A percentile compares a stretch with the other conserved stretches of the same genome.
phyloP scores from a whole-genome alignment of 345 rosid species.

The Atalantia buxifolia region DNA sequence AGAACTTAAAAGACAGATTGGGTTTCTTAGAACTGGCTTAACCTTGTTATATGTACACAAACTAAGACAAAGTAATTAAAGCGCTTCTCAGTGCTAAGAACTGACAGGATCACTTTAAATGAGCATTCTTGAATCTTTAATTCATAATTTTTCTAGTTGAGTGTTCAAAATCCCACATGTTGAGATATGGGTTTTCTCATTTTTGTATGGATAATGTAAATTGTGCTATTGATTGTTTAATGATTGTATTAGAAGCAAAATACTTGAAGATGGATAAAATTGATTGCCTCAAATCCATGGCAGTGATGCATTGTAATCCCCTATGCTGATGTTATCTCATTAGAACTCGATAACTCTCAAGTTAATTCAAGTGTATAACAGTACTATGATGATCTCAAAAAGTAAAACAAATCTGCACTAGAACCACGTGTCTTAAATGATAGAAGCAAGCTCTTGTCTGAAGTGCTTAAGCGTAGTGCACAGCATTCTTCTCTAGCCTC shows the following conservation, averaged over 20 bases:
- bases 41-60: not conserved
- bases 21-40: not conserved
- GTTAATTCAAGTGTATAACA: not conserved
- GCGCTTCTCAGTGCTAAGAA: not conserved
- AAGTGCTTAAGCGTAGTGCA: not conserved
- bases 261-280: too few relatives aligned
- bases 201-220: not conserved
- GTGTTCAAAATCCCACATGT: not conserved
- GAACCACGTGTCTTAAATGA: not conserved
- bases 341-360: not conserved
- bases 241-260: too few relatives aligned
- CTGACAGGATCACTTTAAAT: not conserved
- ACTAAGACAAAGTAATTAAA: not conserved
- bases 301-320: not conserved
- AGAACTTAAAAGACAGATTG: not conserved
- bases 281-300: too few relatives aligned
- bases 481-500: not conserved
- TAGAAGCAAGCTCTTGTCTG: not conserved
- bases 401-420: not conserved
- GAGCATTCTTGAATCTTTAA: not conserved
- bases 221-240: not conserved
- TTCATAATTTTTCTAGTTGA: not conserved
- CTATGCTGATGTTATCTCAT: not conserved
- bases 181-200: not conserved
- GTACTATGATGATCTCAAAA: not conserved